phyloP scores from a whole-genome alignment of 805 yeast species.

The Hanseniaspora pseudoguilliermondii region DNA sequence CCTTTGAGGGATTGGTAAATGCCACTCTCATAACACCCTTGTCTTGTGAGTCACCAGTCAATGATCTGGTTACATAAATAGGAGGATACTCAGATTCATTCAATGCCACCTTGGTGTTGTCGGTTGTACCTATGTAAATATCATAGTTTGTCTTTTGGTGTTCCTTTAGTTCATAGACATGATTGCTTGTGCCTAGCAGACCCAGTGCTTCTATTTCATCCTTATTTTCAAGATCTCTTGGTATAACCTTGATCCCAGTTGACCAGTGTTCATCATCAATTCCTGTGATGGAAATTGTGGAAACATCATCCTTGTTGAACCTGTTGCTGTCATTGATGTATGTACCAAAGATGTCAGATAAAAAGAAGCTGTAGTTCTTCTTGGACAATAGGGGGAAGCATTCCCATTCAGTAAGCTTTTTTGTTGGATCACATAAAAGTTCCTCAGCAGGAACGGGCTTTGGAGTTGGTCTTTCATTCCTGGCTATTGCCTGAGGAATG shows the following conservation, averaged over 20 bases:
- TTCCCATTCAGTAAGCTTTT: constrained; percentile 45
- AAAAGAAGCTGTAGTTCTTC: constrained; percentile 35
- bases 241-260: constrained; percentile 26
- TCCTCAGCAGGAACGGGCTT: constrained; percentile 59
- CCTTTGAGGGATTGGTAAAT: constrained; percentile 49
- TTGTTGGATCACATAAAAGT: constrained; percentile 60
- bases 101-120: constrained; percentile 20
- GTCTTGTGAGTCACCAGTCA: constrained; percentile 86
- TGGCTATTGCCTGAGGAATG: constrained; percentile 52
- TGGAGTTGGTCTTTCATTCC: constrained; percentile 58
- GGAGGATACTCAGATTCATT: constrained; percentile 40
- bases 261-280: constrained; percentile 39
- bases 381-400: constrained; percentile 67
- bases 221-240: neutral
- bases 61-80: constrained; percentile 62
- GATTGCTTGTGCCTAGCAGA: constrained; percentile 25
- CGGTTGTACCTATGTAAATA: constrained; percentile 23
- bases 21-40: constrained; percentile 77
- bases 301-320: constrained; percentile 38
- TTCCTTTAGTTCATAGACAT: constrained; percentile 29
- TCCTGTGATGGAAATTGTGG: constrained; percentile 32
- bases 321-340: constrained; percentile 41
- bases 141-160: constrained; percentile 17
- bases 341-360: constrained; percentile 61
- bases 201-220: neutral